Base-by-base conservation (phyloP, 2,329 filamentous ascomycete genomes). In the Ophiosphaerella korrae region DNA sequence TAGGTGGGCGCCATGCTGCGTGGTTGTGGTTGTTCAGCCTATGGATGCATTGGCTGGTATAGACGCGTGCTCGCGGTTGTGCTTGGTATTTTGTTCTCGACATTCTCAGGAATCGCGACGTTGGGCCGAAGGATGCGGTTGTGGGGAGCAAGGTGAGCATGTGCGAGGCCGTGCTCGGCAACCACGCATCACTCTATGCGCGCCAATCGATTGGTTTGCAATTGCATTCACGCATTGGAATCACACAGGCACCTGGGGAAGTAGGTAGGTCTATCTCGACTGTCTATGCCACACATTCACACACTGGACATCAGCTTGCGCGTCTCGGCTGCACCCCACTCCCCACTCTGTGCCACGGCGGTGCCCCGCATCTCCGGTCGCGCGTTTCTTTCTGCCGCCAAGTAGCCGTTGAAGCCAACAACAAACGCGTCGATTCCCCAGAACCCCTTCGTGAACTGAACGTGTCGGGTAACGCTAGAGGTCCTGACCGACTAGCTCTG, bases 1-100 rank as follows among this genome's bases (percentile, higher is more conserved):
- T 71, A 72, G 44, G 69, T 71, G 13, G 62, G 53, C 14, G 64
- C 54, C 68, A 70, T 71, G 21, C 48, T 48, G 29, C 29, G 39
- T 41, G 11, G 29, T 24, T 1, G 23, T 42, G 23, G 14, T 23
- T 6, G 14, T 41, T 13, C 14, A 31, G 38, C 8, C 38, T 31
- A 26, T 18, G 38, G 11, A 24, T 21, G 26, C 21, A 40, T n/a
- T 40, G 21, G 24, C 12, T 18, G 24, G 40, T 21, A 21, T 14
- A 3, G 34, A n/a, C 8, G 23, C 18, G 45, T 42, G 42, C 44
- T 26, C 33, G 32, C 53, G 42, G 52, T 33, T 23, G 44, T 53
- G 45, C 37, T 33, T 26, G 41, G 18, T 21, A 4, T 21, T 21
- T 18, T 45, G 37, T 26, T 26, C 39, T 37, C 38, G 33, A 36